Percentiles rank a stretch among this genome's conserved stretches.
Conservation (phyloP, 192 early-diverging fungal species). For the Gorgonomyces haynaldii region DNA sequence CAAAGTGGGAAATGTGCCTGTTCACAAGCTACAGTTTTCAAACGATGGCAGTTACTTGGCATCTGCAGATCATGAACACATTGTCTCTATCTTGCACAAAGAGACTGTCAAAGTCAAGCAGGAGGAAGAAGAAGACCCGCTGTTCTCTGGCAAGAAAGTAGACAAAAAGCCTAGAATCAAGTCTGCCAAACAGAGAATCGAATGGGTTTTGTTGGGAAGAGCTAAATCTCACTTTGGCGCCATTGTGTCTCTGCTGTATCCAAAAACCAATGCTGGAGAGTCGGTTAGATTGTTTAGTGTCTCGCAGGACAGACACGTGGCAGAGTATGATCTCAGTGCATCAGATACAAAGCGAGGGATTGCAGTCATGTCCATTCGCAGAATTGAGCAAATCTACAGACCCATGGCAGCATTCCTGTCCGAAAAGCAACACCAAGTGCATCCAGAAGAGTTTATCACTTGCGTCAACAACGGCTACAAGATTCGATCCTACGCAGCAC, state of each 20-base stretch:
- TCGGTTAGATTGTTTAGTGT: slow-evolving; percentile 32
- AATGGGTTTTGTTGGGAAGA: slow-evolving; percentile 36
- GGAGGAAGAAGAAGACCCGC: neutral
- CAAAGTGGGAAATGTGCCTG: slow-evolving; percentile 10
- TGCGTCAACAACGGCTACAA: slow-evolving; percentile 32
- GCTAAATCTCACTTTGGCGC: slow-evolving; percentile 22
- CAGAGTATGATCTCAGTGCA: slow-evolving; percentile 30
- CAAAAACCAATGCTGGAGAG: slow-evolving; percentile 3
- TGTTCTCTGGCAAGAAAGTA: neutral
- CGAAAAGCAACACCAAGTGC: slow-evolving; percentile 4
- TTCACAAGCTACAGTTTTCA: slow-evolving; percentile 21
- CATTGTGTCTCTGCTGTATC: slow-evolving; percentile 1
- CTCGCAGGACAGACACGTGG: slow-evolving; percentile 30
- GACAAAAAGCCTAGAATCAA: neutral
- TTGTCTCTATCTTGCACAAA: slow-evolving; percentile 26
- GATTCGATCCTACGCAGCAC: slow-evolving; percentile 25
- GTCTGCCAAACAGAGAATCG: slow-evolving; percentile 2
- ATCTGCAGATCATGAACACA: slow-evolving; percentile 18
- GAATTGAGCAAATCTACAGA: slow-evolving; percentile 34
- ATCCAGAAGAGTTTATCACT: slow-evolving; percentile 30
- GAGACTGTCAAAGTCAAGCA: slow-evolving; percentile 6
- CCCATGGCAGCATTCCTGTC: slow-evolving; percentile 30
- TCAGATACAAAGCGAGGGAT: slow-evolving; percentile 29
- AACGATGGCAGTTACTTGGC: slow-evolving; percentile 23
- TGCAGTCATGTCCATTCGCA: slow-evolving; percentile 15